Evolutionary conservation across 2,329 filamentous ascomycete genomes (phyloP).

Genomic region (Trichophyton rubrum): DNA sequence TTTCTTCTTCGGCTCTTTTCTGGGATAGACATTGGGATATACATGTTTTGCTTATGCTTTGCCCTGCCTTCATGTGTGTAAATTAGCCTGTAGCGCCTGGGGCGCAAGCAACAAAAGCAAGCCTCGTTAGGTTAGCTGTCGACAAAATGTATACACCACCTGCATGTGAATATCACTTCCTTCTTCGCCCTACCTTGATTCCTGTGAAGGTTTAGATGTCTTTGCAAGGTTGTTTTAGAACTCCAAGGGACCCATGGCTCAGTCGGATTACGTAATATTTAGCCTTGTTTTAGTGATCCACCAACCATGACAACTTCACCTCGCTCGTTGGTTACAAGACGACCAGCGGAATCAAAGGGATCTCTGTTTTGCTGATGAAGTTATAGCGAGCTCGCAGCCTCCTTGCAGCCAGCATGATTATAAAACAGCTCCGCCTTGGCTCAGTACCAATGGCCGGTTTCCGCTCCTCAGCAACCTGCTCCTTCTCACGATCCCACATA

Average conservation of each 20-base stretch:
- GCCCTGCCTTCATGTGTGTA: neutral
- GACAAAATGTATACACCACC: neutral
- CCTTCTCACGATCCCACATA: neutral
- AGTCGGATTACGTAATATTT: too few relatives aligned
- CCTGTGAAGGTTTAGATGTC: neutral
- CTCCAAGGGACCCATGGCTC: too few relatives aligned
- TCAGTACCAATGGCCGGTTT: slow-evolving; percentile 10
- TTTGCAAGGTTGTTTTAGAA: too few relatives aligned
- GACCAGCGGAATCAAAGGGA: neutral
- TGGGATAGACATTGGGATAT: too few relatives aligned
- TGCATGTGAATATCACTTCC: neutral
- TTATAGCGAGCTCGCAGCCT: neutral
- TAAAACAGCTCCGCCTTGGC: neutral
- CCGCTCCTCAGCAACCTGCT: neutral
- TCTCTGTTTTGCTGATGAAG: neutral
- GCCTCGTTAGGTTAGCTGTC: neutral
- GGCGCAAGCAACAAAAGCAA: neutral
- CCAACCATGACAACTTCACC: too few relatives aligned
- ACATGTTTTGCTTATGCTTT: too few relatives aligned
- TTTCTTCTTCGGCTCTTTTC: neutral
- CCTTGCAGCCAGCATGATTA: neutral
- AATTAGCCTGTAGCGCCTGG: neutral
- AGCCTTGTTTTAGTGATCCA: too few relatives aligned
- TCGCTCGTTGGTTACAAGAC: too few relatives aligned
- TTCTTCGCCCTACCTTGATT: neutral